Base-by-base conservation (phyloP, 2,329 filamentous ascomycete species). In the Cordyceps cicadae region DNA sequence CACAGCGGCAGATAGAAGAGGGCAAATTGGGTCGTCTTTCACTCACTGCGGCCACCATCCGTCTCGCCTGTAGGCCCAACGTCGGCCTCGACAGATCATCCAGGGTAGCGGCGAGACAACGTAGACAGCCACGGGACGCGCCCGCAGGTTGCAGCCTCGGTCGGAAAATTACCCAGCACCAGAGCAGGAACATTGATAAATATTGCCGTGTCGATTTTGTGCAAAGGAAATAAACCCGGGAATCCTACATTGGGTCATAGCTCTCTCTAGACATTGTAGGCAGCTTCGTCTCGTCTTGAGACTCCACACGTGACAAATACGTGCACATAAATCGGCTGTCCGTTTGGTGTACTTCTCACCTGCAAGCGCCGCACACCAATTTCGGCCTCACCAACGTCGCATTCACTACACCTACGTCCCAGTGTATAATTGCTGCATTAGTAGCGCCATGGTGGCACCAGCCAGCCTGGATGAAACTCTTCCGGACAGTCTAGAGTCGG, bases 401-500 rank as follows among this genome's bases (percentile, higher is more conserved):
- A 19, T 14, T 39, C 17, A 15, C 24, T 32, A n/a, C 24, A 9
- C 24, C 12, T 21, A 11, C 24, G 15, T 17, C 19, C 14, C 26
- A 45, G 17, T 14, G 39, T 14, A 32, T 45, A 15, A 32, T 9
- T 21, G 24, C 43, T 48, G 41, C 45, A 12, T 8, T 32, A 37
- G 39, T 4, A 56, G 19, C 34, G 41, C 24, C 26, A 62, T 60
- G 50, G 41, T 26, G 15, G 15, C 21, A 60, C 29, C 61, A 57
- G 68, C 61, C 3, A 48, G 3, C 17, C 9, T 19, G 14, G 32
- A 50, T 32, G 50, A 54, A 37, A 67, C 64, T 45, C 72, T 84
- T 51, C 81, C 83, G 19, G 62, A 71, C 43, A 78, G 72, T 49
- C 78, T 87, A 29, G 78, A 84, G 53, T 70, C 78, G 41, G 77